phyloP scores from a whole-genome alignment of 768 basidiomycete species.

The Lentinula lateritia region DNA sequence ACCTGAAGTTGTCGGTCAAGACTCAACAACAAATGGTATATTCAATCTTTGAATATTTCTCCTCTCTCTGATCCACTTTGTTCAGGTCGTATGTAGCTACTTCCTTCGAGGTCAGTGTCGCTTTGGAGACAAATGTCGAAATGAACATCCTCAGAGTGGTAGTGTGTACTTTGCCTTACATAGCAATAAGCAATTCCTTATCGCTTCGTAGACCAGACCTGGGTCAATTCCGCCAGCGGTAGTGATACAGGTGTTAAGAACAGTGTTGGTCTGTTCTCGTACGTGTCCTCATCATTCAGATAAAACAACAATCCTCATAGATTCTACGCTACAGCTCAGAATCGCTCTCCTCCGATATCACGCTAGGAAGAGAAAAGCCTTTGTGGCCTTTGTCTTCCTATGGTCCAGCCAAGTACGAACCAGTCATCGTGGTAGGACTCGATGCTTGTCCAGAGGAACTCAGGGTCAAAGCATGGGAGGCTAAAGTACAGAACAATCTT shows the following conservation, averaged over 20 bases:
- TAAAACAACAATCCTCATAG: slow-evolving; percentile 4
- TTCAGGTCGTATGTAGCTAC: slow-evolving; percentile 54
- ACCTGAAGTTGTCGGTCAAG: background rate
- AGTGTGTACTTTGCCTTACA: slow-evolving; percentile 25
- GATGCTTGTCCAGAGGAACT: slow-evolving; percentile 82
- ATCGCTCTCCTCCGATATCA: slow-evolving; percentile 59
- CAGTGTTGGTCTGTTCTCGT: slow-evolving; percentile 33
- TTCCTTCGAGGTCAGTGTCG: slow-evolving; percentile 60
- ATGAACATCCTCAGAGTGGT: slow-evolving; percentile 60
- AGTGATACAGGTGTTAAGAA: slow-evolving; percentile 17
- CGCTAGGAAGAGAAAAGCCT: slow-evolving; percentile 58
- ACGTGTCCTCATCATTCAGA: slow-evolving; percentile 11
- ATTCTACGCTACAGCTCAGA: slow-evolving; percentile 41
- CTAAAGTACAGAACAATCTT: slow-evolving; percentile 21
- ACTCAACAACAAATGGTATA: background rate
- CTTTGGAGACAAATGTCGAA: slow-evolving; percentile 60
- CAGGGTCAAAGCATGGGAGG: slow-evolving; percentile 55
- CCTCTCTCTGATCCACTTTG: background rate
- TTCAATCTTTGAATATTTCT: background rate
- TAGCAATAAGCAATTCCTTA: background rate
- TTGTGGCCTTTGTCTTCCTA: slow-evolving; percentile 77
- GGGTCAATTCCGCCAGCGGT: slow-evolving; percentile 23
- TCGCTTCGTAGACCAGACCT: slow-evolving; percentile 29
- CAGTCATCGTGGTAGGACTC: slow-evolving; percentile 53
- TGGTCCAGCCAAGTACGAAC: slow-evolving; percentile 71